Conservation (phyloP, 1,139 yeast species). For the Geotrichum phurueaensis region DNA sequence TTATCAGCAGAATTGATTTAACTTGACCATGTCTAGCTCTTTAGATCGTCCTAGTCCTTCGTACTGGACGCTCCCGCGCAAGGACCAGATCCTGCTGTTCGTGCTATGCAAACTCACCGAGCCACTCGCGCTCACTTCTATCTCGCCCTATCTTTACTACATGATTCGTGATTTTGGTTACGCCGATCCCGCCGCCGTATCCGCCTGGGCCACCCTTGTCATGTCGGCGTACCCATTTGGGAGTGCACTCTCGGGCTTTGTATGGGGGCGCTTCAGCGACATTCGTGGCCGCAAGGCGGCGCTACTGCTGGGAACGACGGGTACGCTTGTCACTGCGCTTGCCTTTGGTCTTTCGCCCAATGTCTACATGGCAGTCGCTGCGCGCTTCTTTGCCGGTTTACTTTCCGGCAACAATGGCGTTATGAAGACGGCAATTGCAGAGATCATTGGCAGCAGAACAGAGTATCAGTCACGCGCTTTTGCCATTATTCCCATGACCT, state of each 20-base stretch:
- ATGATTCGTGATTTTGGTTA: constrained; percentile 55
- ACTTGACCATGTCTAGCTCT: background rate
- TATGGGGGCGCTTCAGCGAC: constrained; percentile 55
- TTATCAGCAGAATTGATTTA: background rate
- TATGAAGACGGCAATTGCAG: constrained; percentile 55
- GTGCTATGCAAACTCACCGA: constrained; percentile 43
- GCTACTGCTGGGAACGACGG: constrained; percentile 45
- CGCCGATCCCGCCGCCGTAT: constrained; percentile 46
- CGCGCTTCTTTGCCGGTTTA: constrained; percentile 49
- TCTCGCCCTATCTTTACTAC: constrained; percentile 57
- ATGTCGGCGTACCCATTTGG: constrained; percentile 48
- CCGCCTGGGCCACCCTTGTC: constrained; percentile 45
- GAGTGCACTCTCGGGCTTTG: constrained; percentile 50
- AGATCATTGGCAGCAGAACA: constrained; percentile 45
- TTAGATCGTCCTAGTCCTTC: constrained; percentile 11
- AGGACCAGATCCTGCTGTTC: constrained; percentile 27
- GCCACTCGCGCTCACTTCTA: constrained; percentile 55
- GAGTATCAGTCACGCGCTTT: constrained; percentile 57
- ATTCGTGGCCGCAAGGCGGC: constrained; percentile 50
- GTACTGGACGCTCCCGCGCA: constrained; percentile 29
- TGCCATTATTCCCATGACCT: constrained; percentile 51
- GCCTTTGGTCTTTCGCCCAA: constrained; percentile 48
- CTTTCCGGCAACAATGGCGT: constrained; percentile 58
- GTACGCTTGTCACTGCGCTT: constrained; percentile 45
- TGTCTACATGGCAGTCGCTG: constrained; percentile 46